Evolutionary conservation across 176 grass and related monocot species (phyloP), one percentile per base, ranked within the genome.

Genomic region (Rhipidocladum racemiflorum): DNA sequence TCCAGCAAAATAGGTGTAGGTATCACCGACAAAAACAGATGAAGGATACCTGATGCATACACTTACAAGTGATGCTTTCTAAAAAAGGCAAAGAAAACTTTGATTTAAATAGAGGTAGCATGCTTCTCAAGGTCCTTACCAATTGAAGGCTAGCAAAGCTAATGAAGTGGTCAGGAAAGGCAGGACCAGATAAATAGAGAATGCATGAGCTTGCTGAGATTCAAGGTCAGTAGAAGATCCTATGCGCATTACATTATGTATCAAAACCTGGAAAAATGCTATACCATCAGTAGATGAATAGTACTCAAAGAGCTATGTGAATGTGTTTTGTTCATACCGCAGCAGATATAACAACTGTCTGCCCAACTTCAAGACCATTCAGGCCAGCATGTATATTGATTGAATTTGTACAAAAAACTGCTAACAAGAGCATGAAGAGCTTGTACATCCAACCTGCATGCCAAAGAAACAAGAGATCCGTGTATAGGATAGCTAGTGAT

Each of bases 1-100:
- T 74, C 96, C 96, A 83, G 96, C 93, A 90, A 99, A 99, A 83
- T 99, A 99, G 53, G 96, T 99, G 74, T 99, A 99, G 21, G 96
- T 99, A 89, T 99, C 96, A 86, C 93, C 96, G 85, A 99, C 96
- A 81, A 99, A 99, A 72, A 99, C 96, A 54, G 93, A 95, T 30
- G 96, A 99, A 75, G 96, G 96, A 74, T 99, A 93, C 96, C 96
- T 99, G 75, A 86, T 64, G 75, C 17, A 85, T 48, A 67, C 27
- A 72, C 59, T 48, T 24, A 77, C 66, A 77, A 53, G 29, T 61
- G 65, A 65, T 82, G 11, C 24, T 61, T 78, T 85, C 23, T 77
- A 77, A 35, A 39, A 18, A 10, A 29, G 23, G 20, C 4, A 18
- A 50, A 50, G 6, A 54, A 54, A 13, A 17, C 4, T 72, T 62